These are phyloP conservation scores for Pleurotus salmoneostramineus DNA, from an alignment of 768 basidiomycete species.

Conservation along the genomic window DNA sequence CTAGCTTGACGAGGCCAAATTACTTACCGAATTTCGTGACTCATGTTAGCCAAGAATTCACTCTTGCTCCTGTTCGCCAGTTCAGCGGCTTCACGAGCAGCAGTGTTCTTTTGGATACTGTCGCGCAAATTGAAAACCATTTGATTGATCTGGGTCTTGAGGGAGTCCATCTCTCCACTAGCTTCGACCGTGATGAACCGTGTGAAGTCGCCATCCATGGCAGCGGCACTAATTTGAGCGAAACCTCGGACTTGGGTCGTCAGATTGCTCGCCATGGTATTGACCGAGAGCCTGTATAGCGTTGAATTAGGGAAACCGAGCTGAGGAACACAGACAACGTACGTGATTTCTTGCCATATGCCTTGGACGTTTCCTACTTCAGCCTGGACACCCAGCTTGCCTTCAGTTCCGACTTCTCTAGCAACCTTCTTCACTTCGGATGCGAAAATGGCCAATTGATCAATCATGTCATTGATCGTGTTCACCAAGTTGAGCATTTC, in stretches of 20 bases:
- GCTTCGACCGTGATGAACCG: slow-evolving; percentile 99
- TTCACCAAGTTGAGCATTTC: slow-evolving; percentile 96
- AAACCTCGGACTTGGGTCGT: slow-evolving; percentile 99
- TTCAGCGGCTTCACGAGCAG: slow-evolving; percentile 95
- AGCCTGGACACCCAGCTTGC: slow-evolving; percentile 97
- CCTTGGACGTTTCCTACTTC: slow-evolving; percentile 97
- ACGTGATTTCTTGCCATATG: slow-evolving; percentile 99
- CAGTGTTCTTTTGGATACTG: slow-evolving; percentile 97
- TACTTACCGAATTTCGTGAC: slow-evolving; percentile 89
- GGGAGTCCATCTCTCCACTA: slow-evolving; percentile 96
- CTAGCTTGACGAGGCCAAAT: not conserved
- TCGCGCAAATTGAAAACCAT: slow-evolving; percentile 99
- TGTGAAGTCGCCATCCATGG: slow-evolving; percentile 98
- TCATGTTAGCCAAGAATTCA: slow-evolving; percentile 99
- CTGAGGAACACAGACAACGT: slow-evolving; percentile 26
- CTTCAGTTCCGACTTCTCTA: slow-evolving; percentile 95
- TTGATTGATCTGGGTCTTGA: slow-evolving; percentile 98
- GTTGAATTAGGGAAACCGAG: not conserved
- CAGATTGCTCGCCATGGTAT: slow-evolving; percentile 95
- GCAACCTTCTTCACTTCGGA: slow-evolving; percentile 89
- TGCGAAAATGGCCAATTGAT: slow-evolving; percentile 53
- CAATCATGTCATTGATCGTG: slow-evolving; percentile 90
- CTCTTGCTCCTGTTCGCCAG: slow-evolving; percentile 96
- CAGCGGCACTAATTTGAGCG: slow-evolving; percentile 96
- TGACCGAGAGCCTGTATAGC: slow-evolving; percentile 76